Conservation (phyloP, 805 yeast genomes). For the Kazachstania taianensis region DNA sequence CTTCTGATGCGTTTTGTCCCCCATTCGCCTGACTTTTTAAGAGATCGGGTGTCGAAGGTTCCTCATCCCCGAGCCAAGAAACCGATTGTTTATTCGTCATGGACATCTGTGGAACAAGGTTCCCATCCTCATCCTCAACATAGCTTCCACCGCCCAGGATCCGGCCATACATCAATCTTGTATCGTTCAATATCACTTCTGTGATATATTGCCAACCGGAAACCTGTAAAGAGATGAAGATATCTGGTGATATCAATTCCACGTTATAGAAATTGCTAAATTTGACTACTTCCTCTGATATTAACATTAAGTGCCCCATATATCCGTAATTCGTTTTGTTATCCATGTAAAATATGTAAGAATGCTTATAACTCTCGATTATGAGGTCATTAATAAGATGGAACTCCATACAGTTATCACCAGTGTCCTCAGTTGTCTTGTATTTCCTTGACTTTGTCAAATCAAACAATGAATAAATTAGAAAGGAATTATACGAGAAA, state of each 20-base stretch:
- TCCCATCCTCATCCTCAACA: slow-evolving; percentile 24
- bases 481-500: slow-evolving; percentile 72
- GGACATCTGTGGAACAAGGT: slow-evolving; percentile 19
- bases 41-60: too few relatives aligned
- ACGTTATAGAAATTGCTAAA: slow-evolving; percentile 41
- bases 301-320: slow-evolving; percentile 92
- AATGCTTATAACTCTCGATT: slow-evolving; percentile 49
- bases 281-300: slow-evolving; percentile 93
- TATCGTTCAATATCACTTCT: slow-evolving; percentile 24
- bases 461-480: slow-evolving; percentile 34
- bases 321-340: slow-evolving; percentile 72
- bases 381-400: slow-evolving; percentile 49
- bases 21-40: not conserved
- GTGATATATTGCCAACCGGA: slow-evolving; percentile 22
- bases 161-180: slow-evolving; percentile 29
- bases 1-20: not conserved
- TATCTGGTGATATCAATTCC: slow-evolving; percentile 26
- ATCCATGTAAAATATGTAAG: slow-evolving; percentile 49
- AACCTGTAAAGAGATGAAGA: slow-evolving; percentile 15
- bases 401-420: slow-evolving; percentile 21
- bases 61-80: slow-evolving; percentile 1
- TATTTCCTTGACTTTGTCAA: slow-evolving; percentile 13
- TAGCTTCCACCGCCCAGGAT: slow-evolving; percentile 30
- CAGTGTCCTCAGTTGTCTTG: slow-evolving; percentile 1
- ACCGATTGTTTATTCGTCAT: slow-evolving; percentile 1